phyloP scores from a whole-genome alignment of 129 eudicot genomes.

The Rutidosis leptorrhynchoides region DNA sequence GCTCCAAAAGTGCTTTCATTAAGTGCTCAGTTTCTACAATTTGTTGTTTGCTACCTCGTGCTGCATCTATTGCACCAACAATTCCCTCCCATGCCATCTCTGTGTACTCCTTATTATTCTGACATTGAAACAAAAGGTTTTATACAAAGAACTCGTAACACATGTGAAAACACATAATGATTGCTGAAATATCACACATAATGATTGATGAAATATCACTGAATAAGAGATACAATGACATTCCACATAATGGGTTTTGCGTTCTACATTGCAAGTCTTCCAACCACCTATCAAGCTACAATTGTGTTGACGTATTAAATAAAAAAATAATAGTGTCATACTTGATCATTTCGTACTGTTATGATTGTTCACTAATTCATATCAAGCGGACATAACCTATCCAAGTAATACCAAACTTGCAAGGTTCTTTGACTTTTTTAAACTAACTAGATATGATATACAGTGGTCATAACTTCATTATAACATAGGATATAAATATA shows the following conservation, averaged over 20 bases:
- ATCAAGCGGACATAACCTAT: background rate
- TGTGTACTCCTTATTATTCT: slow-evolving; percentile 70
- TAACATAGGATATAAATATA: background rate
- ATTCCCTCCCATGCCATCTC: slow-evolving; percentile 99
- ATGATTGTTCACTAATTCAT: no score
- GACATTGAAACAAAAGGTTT: background rate
- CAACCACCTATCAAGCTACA: background rate
- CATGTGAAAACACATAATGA: background rate
- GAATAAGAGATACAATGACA: background rate
- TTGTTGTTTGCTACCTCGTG: slow-evolving; percentile 72
- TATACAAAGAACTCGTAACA: background rate
- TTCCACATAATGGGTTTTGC: background rate
- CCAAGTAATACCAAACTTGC: background rate
- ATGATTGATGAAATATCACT: background rate
- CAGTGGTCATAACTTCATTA: background rate
- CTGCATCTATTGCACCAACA: slow-evolving; percentile 75
- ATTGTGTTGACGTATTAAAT: background rate
- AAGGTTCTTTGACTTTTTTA: background rate
- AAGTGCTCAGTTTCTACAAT: slow-evolving; percentile 84
- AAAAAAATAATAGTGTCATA: background rate
- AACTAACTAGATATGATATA: background rate
- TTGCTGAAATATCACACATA: no score
- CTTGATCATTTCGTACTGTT: no score
- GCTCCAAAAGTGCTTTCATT: slow-evolving; percentile 90
- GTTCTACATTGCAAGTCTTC: background rate